Conservation (phyloP, 2,329 filamentous ascomycete species). For the Anthostomella pinea region DNA sequence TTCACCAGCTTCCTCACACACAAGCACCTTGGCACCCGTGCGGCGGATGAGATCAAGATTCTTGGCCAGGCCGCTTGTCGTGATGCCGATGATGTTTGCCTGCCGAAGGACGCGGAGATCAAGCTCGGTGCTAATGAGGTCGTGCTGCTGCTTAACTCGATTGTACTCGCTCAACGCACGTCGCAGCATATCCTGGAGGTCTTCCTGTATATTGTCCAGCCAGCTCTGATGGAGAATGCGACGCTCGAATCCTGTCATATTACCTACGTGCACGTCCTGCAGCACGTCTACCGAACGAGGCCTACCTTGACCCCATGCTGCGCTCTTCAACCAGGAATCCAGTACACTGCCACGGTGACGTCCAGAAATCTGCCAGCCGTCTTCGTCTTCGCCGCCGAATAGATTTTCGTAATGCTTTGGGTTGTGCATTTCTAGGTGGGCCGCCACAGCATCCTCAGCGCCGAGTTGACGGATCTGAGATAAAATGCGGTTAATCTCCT, state of each 20-base stretch:
- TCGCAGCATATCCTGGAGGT: too few relatives aligned
- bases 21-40: constrained; percentile 52
- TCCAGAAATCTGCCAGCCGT: constrained; percentile 27
- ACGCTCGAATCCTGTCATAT: constrained; percentile 25
- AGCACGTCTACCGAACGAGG: constrained; percentile 10
- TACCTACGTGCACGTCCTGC: constrained; percentile 10
- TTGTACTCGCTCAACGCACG: too few relatives aligned
- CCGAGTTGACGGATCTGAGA: too few relatives aligned
- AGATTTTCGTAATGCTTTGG: constrained; percentile 23
- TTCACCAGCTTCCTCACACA: constrained; percentile 69
- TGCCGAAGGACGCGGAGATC: constrained; percentile 36
- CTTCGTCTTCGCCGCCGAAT: constrained; percentile 26
- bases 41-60: constrained; percentile 48
- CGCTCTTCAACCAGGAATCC: constrained; percentile 17
- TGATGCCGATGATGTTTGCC: constrained; percentile 54
- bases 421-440: constrained; percentile 20
- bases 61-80: constrained; percentile 56
- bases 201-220: constrained; percentile 24
- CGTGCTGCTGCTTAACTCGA: constrained; percentile 12
- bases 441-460: constrained; percentile 19
- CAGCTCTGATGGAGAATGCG: constrained; percentile 28
- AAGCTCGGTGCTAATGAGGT: constrained; percentile 29
- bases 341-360: too few relatives aligned
- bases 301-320: constrained; percentile 20
- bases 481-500: too few relatives aligned